Evolutionary conservation across 768 basidiomycete genomes (phyloP), one percentile per base, ranked within the genome.

Genomic region (Pholiota molesta): DNA sequence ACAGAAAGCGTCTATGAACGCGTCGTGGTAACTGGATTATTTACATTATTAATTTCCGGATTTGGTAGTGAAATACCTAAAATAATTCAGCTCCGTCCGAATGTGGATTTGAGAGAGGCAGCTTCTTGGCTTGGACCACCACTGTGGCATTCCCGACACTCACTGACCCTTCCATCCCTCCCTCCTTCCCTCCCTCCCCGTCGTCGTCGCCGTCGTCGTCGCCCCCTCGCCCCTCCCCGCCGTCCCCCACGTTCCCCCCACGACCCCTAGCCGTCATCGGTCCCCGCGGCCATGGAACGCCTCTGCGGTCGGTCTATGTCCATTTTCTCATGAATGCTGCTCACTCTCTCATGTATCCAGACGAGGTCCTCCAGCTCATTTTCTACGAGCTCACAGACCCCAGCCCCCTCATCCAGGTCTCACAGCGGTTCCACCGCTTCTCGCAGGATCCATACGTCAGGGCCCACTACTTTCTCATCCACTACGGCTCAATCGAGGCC

Each of bases 391-490:
- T 92, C 57, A 75, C 80, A 66, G 85, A 89, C 73, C 91, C 91
- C 40, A 79, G 80, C 53, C 71, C 83, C 26, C 78, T 93, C 69
- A 82, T 82, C 6, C 80, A 81, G 57, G 75, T 81, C 52, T 88
- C 82, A 33, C 85, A 79, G 66, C 87, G 88, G 62, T 81, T 87
- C 69, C 71, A 86, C 67, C 70, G 76, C 11, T 85, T 92, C 75
- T 86, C 88, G 11, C 82, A 82, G 73, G 90, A 90, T 75, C 83
- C 90, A 60, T 92, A 91, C 71, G 85, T 90, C 65, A 83, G 90
- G 65, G 89, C 91, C 9, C 84, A 84, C 69, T 93, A 92, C 74
- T 92, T 93, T 73, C 83, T 93, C 66, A 75, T 80, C 65, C 88
- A 90, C 66, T 86, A 90, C 75, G 91, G 91, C 26, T 79, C 77